Percentiles rank a stretch among this genome's conserved stretches.
phyloP scores from a whole-genome alignment of 352 stramenopile genomes.

The Pythium rhizo-oryzae region DNA sequence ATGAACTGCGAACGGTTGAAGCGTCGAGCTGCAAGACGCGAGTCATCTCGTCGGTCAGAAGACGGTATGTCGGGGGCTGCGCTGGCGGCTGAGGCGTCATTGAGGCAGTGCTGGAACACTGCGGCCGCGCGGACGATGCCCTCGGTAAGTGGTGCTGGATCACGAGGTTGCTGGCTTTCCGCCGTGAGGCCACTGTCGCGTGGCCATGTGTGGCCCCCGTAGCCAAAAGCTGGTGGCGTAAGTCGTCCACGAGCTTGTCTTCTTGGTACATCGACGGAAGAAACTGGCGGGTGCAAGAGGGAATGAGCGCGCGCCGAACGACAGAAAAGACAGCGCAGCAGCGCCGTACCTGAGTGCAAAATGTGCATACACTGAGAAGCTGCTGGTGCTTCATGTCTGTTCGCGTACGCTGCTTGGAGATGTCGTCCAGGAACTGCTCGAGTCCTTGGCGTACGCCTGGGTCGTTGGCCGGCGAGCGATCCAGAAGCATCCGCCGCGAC shows the following conservation, averaged over 20 bases:
- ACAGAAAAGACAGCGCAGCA: not conserved
- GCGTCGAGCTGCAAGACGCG: slow-evolving; percentile 58
- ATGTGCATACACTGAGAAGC: slow-evolving; percentile 49
- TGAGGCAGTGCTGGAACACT: not conserved
- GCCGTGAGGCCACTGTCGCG: slow-evolving; percentile 18
- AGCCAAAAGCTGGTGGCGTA: slow-evolving; percentile 32
- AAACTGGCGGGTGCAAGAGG: slow-evolving; percentile 30
- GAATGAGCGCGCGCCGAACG: not conserved
- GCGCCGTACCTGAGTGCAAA: slow-evolving; percentile 41
- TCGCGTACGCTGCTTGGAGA: slow-evolving; percentile 27
- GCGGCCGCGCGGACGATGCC: not conserved
- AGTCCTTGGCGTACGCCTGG: slow-evolving; percentile 37
- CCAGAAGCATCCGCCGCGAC: slow-evolving; percentile 54
- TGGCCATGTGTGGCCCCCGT: slow-evolving; percentile 21
- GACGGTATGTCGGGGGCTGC: slow-evolving; percentile 40
- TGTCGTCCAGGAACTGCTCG: slow-evolving; percentile 50
- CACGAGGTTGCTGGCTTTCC: slow-evolving; percentile 46
- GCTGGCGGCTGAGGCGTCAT: not conserved
- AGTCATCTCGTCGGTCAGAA: slow-evolving; percentile 54
- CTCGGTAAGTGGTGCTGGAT: slow-evolving; percentile 58
- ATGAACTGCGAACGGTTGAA: slow-evolving; percentile 9
- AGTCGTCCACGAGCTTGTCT: slow-evolving; percentile 39
- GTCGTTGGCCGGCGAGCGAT: slow-evolving; percentile 37
- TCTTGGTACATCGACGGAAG: slow-evolving; percentile 50
- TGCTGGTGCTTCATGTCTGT: slow-evolving; percentile 31